phyloP scores from a whole-genome alignment of 208 protist genomes.

The Crithidia sp. region DNA sequence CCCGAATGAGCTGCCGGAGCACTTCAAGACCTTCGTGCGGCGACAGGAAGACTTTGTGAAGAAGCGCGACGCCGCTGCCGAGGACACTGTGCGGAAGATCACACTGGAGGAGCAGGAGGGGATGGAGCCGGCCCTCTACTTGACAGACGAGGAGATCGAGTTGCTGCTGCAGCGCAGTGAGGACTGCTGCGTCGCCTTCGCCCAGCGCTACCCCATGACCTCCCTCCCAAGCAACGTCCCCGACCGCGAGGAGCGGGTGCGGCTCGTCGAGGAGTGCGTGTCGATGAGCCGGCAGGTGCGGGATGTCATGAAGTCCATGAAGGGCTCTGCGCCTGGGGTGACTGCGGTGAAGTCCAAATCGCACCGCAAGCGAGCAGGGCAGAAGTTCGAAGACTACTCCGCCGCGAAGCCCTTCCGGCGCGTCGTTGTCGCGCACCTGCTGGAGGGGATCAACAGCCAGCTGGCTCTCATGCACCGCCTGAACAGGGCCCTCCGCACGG shows the following conservation, averaged over 20 bases:
- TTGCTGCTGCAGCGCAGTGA: slow-evolving; percentile 65
- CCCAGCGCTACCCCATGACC: slow-evolving; percentile 69
- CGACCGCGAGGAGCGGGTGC: slow-evolving; percentile 69
- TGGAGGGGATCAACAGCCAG: slow-evolving; percentile 55
- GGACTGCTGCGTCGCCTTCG: slow-evolving; percentile 66
- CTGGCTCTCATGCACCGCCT: slow-evolving; percentile 64
- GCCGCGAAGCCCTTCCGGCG: slow-evolving; percentile 88
- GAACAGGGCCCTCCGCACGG: slow-evolving; percentile 73
- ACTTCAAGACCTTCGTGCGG: slow-evolving; percentile 85
- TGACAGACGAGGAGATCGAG: slow-evolving; percentile 79
- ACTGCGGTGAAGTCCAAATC: slow-evolving; percentile 83
- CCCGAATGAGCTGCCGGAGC: slow-evolving; percentile 67
- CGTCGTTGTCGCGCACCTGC: slow-evolving; percentile 66
- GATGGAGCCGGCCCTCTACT: slow-evolving; percentile 83
- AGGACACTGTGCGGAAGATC: slow-evolving; percentile 56
- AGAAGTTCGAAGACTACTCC: slow-evolving; percentile 89
- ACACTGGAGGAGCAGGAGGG: slow-evolving; percentile 73
- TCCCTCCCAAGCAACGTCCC: slow-evolving; percentile 70
- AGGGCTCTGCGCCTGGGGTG: slow-evolving; percentile 57
- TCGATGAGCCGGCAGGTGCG: slow-evolving; percentile 80
- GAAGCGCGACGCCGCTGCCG: slow-evolving; percentile 62
- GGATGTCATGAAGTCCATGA: slow-evolving; percentile 88
- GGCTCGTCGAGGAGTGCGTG: slow-evolving; percentile 78
- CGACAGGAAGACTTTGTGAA: slow-evolving; percentile 88
- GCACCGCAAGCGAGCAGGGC: slow-evolving; percentile 69